A percentile compares a stretch with the other conserved stretches of the same genome.
Evolutionary conservation across 2,329 filamentous ascomycete species (phyloP).

Genomic region (Penicillium sp.): DNA sequence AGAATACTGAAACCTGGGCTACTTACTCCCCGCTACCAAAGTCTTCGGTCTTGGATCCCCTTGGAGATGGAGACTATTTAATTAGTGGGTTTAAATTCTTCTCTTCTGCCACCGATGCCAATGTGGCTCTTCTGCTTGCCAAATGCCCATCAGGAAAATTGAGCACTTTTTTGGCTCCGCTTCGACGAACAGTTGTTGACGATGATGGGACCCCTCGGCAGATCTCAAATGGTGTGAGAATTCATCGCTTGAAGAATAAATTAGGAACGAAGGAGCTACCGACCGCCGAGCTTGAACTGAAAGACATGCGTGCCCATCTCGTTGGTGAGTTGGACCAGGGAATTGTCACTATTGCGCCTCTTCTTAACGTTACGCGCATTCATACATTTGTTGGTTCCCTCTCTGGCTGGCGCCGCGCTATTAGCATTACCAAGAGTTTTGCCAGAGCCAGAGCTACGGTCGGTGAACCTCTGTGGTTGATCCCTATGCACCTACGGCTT

Average conservation of each 20-base stretch:
- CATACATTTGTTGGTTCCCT: slow-evolving; percentile 43
- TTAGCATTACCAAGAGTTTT: slow-evolving; percentile 44
- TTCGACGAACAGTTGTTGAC: slow-evolving; percentile 44
- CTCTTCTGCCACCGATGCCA: slow-evolving; percentile 64
- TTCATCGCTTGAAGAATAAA: slow-evolving; percentile 69
- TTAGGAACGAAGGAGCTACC: slow-evolving; percentile 62
- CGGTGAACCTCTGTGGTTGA: slow-evolving; percentile 38
- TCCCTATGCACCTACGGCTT: slow-evolving; percentile 42
- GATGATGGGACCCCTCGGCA: slow-evolving; percentile 29
- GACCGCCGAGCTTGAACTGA: slow-evolving; percentile 69
- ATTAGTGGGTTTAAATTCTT: slow-evolving; percentile 74
- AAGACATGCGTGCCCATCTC: slow-evolving; percentile 60
- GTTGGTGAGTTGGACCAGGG: slow-evolving; percentile 67
- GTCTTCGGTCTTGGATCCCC: neutral
- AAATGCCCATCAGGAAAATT: slow-evolving; percentile 56
- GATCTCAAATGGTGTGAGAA: slow-evolving; percentile 63
- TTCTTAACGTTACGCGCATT: slow-evolving; percentile 65
- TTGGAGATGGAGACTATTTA: slow-evolving; percentile 33
- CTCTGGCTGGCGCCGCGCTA: slow-evolving; percentile 38
- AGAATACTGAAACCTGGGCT: slow-evolving; percentile 36
- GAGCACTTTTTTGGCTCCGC: slow-evolving; percentile 65
- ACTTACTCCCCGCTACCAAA: slow-evolving; percentile 23
- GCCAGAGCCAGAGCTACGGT: slow-evolving; percentile 39
- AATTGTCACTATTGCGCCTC: slow-evolving; percentile 65
- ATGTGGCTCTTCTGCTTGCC: slow-evolving; percentile 66